Conservation (phyloP, 2,329 filamentous ascomycete species). For the Alternaria consortialis region DNA sequence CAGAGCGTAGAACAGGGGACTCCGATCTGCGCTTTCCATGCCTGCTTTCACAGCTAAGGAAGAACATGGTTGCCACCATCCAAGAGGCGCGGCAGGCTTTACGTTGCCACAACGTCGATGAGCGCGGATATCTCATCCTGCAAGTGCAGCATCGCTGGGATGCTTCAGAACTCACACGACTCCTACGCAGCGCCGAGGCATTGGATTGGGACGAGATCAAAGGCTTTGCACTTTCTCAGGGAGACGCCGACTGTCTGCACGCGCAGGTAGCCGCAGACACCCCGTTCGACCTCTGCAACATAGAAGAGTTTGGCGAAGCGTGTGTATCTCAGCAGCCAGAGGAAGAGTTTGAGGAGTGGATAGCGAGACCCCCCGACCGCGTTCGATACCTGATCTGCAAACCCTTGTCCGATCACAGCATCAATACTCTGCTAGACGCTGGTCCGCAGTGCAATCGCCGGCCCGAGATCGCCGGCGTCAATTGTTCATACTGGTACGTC, state of each 20-base stretch:
- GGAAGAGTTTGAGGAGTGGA: constrained; percentile 11
- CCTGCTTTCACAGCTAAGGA: constrained; percentile 4
- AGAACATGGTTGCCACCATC: constrained; percentile 12
- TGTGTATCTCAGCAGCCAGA: background rate
- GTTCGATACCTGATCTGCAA: constrained; percentile 12
- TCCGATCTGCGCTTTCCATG: constrained; percentile 23
- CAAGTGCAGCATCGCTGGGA: background rate
- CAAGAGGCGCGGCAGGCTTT: background rate
- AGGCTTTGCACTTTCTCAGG: constrained; percentile 8
- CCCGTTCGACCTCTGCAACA: background rate
- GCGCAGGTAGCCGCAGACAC: constrained; percentile 1
- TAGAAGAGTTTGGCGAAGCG: background rate
- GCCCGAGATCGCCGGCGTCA: constrained; percentile 16
- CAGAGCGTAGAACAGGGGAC: background rate
- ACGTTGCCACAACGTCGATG: background rate
- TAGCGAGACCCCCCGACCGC: constrained; percentile 1
- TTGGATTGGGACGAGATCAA: background rate
- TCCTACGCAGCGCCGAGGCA: background rate
- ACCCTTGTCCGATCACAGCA: constrained; percentile 2
- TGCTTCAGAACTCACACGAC: constrained; percentile 8
- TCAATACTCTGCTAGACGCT: constrained; percentile 17
- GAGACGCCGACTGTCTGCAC: constrained; percentile 3
- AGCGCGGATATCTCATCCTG: constrained; percentile 13
- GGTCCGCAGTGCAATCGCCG: background rate
- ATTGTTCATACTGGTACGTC: constrained; percentile 18